Percentiles rank a stretch among this genome's conserved stretches.
phyloP scores from a whole-genome alignment of 2,329 filamentous ascomycete species.

The Sclerotinia spermophila region DNA sequence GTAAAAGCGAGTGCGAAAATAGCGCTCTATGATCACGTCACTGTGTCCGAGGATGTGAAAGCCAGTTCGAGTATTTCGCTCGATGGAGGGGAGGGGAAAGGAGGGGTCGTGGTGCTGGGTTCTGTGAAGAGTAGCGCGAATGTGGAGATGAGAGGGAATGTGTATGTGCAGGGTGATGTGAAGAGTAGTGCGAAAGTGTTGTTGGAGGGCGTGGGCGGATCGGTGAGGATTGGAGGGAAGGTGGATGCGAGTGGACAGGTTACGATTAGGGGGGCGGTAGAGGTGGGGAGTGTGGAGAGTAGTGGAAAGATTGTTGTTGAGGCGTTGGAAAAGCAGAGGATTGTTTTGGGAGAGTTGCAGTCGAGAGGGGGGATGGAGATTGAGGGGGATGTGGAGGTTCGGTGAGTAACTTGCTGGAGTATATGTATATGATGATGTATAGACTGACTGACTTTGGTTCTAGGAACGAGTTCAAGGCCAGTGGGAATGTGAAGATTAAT shows the following conservation, averaged over 20 bases:
- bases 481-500: constrained; percentile 21
- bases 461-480: constrained; percentile 23
- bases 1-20: constrained; percentile 19
- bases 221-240: constrained; percentile 24
- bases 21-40: constrained; percentile 23
- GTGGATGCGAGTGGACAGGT: constrained; percentile 12
- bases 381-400: constrained; percentile 17
- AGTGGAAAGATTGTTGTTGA: constrained; percentile 24
- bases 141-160: constrained; percentile 19
- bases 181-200: constrained; percentile 23
- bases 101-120: constrained; percentile 9
- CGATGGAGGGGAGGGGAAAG: constrained; percentile 20
- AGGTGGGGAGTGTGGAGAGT: constrained; percentile 20
- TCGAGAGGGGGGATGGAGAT: constrained; percentile 6
- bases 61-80: constrained; percentile 17
- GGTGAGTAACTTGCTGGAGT: constrained; percentile 19
- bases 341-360: constrained; percentile 22
- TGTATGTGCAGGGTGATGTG: constrained; percentile 22
- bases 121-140: constrained; percentile 21
- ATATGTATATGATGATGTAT: not conserved
- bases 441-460: not conserved
- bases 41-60: constrained; percentile 26
- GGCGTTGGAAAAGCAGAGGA: constrained; percentile 10
- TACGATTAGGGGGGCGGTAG: constrained; percentile 1
- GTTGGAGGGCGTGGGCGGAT: constrained; percentile 7